These are phyloP conservation scores for Bretziella fagacearum DNA, from an alignment of 2,329 filamentous ascomycete genomes.

Conservation along the genomic window DNA sequence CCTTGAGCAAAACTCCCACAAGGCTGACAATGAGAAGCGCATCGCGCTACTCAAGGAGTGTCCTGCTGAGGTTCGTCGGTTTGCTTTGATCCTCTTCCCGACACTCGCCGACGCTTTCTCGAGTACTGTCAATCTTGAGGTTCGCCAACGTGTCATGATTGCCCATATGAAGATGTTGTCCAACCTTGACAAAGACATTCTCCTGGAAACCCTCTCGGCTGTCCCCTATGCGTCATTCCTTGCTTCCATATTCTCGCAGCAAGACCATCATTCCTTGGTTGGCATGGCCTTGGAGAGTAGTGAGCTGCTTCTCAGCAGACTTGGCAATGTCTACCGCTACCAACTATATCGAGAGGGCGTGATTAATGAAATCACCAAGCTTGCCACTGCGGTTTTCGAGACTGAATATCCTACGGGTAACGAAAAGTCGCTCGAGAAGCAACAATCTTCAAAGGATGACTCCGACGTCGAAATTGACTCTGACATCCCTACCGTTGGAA, in stretches of 20 bases:
- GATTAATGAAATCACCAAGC: slow-evolving; percentile 71
- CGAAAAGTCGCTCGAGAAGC: not conserved
- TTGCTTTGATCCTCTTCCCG: slow-evolving; percentile 81
- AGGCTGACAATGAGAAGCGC: slow-evolving; percentile 51
- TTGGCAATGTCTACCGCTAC: slow-evolving; percentile 80
- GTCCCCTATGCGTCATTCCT: slow-evolving; percentile 94
- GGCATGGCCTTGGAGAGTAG: slow-evolving; percentile 77
- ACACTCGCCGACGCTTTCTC: slow-evolving; percentile 94
- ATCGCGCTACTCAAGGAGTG: slow-evolving; percentile 69
- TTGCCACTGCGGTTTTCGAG: slow-evolving; percentile 32
- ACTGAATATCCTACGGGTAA: not conserved
- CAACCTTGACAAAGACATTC: slow-evolving; percentile 70
- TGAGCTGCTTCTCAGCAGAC: slow-evolving; percentile 66
- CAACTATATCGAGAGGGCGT: slow-evolving; percentile 97
- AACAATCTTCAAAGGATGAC: not conserved
- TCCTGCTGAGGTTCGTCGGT: slow-evolving; percentile 73
- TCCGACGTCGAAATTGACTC: slow-evolving; percentile 11
- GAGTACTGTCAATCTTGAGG: slow-evolving; percentile 87
- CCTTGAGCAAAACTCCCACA: not conserved
- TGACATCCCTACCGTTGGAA: not conserved
- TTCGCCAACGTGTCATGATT: slow-evolving; percentile 84
- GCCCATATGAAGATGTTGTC: slow-evolving; percentile 98
- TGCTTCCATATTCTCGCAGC: slow-evolving; percentile 85
- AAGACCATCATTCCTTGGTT: slow-evolving; percentile 78
- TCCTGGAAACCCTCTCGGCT: slow-evolving; percentile 68